Conservation (phyloP, 2,329 filamentous ascomycete species). For the Aureobasidium sp. region DNA sequence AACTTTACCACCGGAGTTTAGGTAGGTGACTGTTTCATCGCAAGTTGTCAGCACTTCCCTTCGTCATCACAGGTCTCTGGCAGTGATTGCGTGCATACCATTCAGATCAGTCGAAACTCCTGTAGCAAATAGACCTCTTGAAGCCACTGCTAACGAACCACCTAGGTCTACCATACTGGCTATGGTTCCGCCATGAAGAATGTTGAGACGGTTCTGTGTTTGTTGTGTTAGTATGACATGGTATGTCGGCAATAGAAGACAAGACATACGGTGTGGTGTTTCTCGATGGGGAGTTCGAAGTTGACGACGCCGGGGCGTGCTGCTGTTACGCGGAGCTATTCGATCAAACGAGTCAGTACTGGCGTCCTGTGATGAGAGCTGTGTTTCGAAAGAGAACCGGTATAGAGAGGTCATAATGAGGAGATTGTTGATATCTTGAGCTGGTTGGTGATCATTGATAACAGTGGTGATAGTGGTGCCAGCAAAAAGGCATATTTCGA, state of each 20-base stretch:
- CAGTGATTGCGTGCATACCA: slow-evolving; percentile 27
- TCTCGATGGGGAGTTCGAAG: slow-evolving; percentile 66
- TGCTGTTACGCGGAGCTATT: slow-evolving; percentile 57
- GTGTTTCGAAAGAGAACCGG: too few relatives aligned
- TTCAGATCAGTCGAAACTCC: slow-evolving; percentile 60
- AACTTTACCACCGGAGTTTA: slow-evolving; percentile 54
- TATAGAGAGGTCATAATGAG: too few relatives aligned
- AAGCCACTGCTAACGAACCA: slow-evolving; percentile 57
- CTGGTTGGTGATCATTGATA: too few relatives aligned
- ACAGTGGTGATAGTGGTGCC: background rate
- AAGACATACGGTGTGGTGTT: slow-evolving; percentile 59
- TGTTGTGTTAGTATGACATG: background rate
- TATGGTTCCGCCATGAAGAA: slow-evolving; percentile 69
- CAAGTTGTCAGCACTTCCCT: background rate
- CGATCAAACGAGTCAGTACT: background rate
- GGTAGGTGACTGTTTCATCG: slow-evolving; percentile 46
- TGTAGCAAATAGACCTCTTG: slow-evolving; percentile 54
- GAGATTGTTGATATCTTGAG: too few relatives aligned
- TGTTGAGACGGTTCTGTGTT: slow-evolving; percentile 62
- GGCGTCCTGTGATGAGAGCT: too few relatives aligned
- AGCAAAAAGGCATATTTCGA: background rate
- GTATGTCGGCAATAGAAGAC: background rate
- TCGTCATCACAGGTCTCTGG: background rate
- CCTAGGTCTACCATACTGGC: slow-evolving; percentile 65
- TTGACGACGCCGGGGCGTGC: slow-evolving; percentile 60